Evolutionary conservation across 2,329 filamentous ascomycete species (phyloP).

Genomic region (Colletotrichum sp.): DNA sequence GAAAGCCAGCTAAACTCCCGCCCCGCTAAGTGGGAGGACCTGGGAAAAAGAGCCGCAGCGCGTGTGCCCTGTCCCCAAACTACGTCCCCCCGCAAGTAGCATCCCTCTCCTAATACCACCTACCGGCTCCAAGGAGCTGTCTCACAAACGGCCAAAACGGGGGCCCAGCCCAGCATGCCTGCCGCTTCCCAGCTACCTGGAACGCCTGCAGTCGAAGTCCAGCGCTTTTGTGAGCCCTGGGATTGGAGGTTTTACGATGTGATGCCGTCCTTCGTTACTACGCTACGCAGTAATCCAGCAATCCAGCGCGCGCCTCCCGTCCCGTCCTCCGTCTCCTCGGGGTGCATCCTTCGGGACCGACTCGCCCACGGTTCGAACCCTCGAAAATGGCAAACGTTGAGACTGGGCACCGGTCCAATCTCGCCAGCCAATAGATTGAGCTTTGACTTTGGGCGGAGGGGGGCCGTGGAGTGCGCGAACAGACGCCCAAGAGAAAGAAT

Average conservation of each 20-base stretch:
- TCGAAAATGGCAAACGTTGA: slow-evolving; percentile 10
- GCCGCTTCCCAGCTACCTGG: not conserved
- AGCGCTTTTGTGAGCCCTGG: not conserved
- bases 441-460: not conserved
- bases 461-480: not conserved
- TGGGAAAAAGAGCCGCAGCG: not conserved
- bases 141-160: not conserved
- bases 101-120: not conserved
- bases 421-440: not conserved
- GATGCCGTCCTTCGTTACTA: not conserved
- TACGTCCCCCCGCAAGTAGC: not conserved
- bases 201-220: not conserved
- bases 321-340: not conserved
- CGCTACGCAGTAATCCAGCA: no score
- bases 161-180: not conserved
- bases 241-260: not conserved
- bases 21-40: not conserved
- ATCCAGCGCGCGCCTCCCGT: not conserved
- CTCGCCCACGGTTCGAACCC: not conserved
- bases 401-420: not conserved
- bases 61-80: not conserved
- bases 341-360: not conserved
- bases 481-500: not conserved
- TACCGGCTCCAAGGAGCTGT: not conserved
- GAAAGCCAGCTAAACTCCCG: not conserved